Conservation (phyloP, 2,329 filamentous ascomycete genomes). For the Trematosphaeria pertusa region DNA sequence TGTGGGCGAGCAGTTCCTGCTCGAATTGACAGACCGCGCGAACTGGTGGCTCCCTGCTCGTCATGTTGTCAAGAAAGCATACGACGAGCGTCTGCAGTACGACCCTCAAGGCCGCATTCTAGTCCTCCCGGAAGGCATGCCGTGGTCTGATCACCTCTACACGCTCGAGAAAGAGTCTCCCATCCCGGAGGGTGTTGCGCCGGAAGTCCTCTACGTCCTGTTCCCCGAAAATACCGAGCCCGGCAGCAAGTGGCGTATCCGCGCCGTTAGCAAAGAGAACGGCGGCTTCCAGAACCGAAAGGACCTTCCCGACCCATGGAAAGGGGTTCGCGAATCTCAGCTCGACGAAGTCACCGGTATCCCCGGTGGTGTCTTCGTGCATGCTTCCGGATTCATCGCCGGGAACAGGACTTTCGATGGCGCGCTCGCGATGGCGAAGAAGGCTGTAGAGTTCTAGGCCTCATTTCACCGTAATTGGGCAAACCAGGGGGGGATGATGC, state of each 20-base stretch:
- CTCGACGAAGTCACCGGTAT: conserved; percentile 75
- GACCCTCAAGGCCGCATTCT: conserved; percentile 81
- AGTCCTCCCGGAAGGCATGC: conserved; percentile 78
- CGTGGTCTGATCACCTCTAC: conserved; percentile 98
- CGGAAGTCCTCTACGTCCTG: conserved; percentile 82
- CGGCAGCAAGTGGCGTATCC: conserved; percentile 88
- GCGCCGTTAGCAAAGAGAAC: conserved; percentile 84
- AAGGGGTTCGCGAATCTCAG: conserved; percentile 86
- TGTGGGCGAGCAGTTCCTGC: conserved; percentile 87
- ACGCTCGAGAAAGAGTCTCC: conserved; percentile 71
- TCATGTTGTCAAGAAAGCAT: conserved; percentile 77
- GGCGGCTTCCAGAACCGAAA: conserved; percentile 92
- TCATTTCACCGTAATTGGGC: too few relatives aligned
- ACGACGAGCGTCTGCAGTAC: conserved; percentile 69
- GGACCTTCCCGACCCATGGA: conserved; percentile 88
- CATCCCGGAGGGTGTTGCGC: conserved; percentile 49
- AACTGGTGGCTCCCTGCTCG: conserved; percentile 87
- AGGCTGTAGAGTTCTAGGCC: conserved; percentile 66
- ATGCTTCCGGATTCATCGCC: conserved; percentile 94
- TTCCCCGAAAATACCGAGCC: conserved; percentile 83
- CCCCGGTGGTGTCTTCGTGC: conserved; percentile 85
- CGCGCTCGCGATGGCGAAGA: conserved; percentile 82
- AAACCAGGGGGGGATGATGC: too few relatives aligned
- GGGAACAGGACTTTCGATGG: conserved; percentile 93
- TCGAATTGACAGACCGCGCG: conserved; percentile 78